Evolutionary conservation across 2,329 filamentous ascomycete species (phyloP).

Genomic region (Aspergillus novofumigatus): DNA sequence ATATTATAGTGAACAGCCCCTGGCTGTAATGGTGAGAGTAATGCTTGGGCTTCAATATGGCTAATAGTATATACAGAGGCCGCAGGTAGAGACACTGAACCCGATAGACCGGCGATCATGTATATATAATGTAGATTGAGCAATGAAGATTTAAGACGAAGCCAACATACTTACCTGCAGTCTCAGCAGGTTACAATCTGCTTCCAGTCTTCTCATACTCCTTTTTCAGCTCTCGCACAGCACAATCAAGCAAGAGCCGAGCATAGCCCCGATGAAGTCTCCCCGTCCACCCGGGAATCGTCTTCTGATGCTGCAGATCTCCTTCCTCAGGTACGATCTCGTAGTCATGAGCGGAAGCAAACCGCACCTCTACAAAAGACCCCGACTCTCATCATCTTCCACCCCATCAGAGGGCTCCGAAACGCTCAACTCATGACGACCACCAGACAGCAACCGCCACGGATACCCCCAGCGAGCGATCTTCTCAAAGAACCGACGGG

Average conservation of each 20-base stretch:
- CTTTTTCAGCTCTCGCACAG: constrained; percentile 14
- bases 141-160: no score
- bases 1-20: no score
- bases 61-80: background rate
- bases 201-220: background rate
- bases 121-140: background rate
- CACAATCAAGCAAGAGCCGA: constrained; percentile 20
- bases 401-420: constrained; percentile 17
- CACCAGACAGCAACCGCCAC: constrained; percentile 23
- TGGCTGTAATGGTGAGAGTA: no score
- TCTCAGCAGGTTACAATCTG: background rate
- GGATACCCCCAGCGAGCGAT: constrained; percentile 27
- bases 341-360: constrained; percentile 25
- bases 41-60: no score
- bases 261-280: constrained; percentile 26
- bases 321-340: constrained; percentile 19
- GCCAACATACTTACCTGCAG: no score
- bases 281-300: constrained; percentile 18
- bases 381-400: background rate
- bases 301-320: constrained; percentile 16
- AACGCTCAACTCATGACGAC: constrained; percentile 25
- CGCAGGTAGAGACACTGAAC: background rate
- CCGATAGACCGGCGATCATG: background rate
- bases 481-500: constrained; percentile 22
- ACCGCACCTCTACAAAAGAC: constrained; percentile 23